Base-by-base conservation (phyloP, 2,329 filamentous ascomycete genomes). In the Botryotinia narcissicola region DNA sequence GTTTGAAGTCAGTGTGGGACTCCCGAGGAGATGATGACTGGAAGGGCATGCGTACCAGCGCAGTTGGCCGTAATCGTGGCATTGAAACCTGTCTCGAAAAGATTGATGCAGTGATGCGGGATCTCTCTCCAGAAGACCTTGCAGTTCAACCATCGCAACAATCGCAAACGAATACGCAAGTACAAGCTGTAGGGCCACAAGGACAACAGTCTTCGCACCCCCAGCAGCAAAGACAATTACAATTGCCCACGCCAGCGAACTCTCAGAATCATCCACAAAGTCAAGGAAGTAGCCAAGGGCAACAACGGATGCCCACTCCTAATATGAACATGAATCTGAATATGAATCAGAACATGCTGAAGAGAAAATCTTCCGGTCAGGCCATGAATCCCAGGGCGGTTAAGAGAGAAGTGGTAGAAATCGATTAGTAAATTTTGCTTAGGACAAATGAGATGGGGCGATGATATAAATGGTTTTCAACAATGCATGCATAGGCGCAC, bases 1-100 rank as follows among this genome's bases (percentile, higher is more conserved):
- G 82, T 9, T 80, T 89, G 72, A 83, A 82, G 75, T 75, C 82
- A 5, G 80, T 88, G 6, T 89, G 86, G 84, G 81, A 83, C 22
- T 79, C 81, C 22, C 82, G 80, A 66, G 86, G 85, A 18, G 66
- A 69, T 67, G 76, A 82, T 3, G 83, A 82, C 32, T 88, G 87
- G 85, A 80, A 81, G 57, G 86, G 87, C 1, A 83, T 89, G 64
- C 78, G 80, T 51, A 83, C 81, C 5, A 83, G 86, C 71, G 87
- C 85, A 3, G 86, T 86, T 10, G 85, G 83, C 9, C 81, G 79
- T 75, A 80, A 81, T 44, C 79, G 81, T 46, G 81, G 81, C 37
- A 82, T 86, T 44, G 84, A 85, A 72, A 81, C 76, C 22, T 72
- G 79, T 60, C 57, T 81, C 25, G 59, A 64, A 14, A 79, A 78